Evolutionary conservation across 2,329 filamentous ascomycete species (phyloP).

Genomic region (Pyricularia sp.): DNA sequence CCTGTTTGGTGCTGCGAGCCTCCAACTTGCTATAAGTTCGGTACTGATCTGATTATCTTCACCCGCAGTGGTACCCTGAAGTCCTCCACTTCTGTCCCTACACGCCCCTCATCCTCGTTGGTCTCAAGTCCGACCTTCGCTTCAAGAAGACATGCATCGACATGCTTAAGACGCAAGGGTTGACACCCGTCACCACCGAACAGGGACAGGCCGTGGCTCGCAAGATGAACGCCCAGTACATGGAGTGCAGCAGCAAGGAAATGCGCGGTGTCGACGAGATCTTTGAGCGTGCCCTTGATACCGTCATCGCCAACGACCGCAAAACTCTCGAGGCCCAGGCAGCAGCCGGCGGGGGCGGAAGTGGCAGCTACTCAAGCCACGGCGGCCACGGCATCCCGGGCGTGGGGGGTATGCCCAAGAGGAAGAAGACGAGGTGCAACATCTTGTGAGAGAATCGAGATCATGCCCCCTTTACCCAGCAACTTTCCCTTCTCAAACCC

Average conservation of each 20-base stretch:
- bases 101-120: slow-evolving; percentile 87
- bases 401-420: slow-evolving; percentile 40
- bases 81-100: slow-evolving; percentile 98
- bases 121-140: slow-evolving; percentile 92
- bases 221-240: slow-evolving; percentile 91
- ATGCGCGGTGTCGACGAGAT: slow-evolving; percentile 94
- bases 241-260: slow-evolving; percentile 98
- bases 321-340: slow-evolving; percentile 44
- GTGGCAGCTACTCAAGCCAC: slow-evolving; percentile 15
- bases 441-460: slow-evolving; percentile 45
- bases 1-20: background rate
- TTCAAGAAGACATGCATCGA: slow-evolving; percentile 95
- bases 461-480: slow-evolving; percentile 2
- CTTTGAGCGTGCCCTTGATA: slow-evolving; percentile 83
- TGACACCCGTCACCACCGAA: slow-evolving; percentile 85
- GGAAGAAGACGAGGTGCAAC: slow-evolving; percentile 75
- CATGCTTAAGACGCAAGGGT: slow-evolving; percentile 92
- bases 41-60: slow-evolving; percentile 5
- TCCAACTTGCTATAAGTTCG: background rate
- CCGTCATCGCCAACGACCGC: slow-evolving; percentile 69
- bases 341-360: slow-evolving; percentile 21
- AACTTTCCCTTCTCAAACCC: background rate
- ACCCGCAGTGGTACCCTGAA: slow-evolving; percentile 85
- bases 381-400: slow-evolving; percentile 22
- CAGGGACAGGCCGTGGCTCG: slow-evolving; percentile 79